Base-by-base conservation (phyloP, 805 yeast genomes). In the Candida nonsorbophila region DNA sequence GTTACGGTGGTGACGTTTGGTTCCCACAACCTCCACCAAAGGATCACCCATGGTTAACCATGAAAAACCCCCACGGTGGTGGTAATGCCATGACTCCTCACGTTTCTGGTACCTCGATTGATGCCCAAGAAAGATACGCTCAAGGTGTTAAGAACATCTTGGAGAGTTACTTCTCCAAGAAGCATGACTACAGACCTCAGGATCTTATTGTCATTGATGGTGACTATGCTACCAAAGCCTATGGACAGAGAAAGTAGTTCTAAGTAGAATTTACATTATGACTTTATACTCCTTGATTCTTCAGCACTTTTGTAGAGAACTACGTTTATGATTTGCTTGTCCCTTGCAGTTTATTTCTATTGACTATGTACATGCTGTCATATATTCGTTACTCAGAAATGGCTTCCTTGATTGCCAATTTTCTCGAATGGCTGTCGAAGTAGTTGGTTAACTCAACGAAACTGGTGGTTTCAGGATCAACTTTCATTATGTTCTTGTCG, bases 21-120 rank as follows among this genome's bases (percentile, higher is more conserved):
- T 71, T 48, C 63, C 80, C 79, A n/a, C 94, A 83, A 57, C 94
- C 94, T 24, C 84, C 90, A 16, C 86, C 87, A 40, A 60, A 63
- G 31, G 69, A 69, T 53, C 87, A 81, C 49, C 87, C 87, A 41
- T 83, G 92, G 92, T 69, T 86, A 67, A 32, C 64, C 7, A 72
- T 81, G 77, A 50, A 61, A 27, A 79, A 80, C 71, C 62, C 71
- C 47, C 72, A 67, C 41, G 81, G 80, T 35, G 83, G 74, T 20
- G 90, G 90, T 41, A 83, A 84, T 45, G 90, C 88, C 30, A 81
- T 83, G 90, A 79, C 86, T 29, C 87, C 88, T 13, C 92, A 82
- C 51, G 73, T 77, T 43, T 76, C 84, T 30, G 92, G 94, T 38
- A 77, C 90, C 15, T 77, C 85, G 24, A 62, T 83, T 42, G 90